Evolutionary conservation across 139 green algal species (phyloP).

Genomic region (Gonium pectorale): DNA sequence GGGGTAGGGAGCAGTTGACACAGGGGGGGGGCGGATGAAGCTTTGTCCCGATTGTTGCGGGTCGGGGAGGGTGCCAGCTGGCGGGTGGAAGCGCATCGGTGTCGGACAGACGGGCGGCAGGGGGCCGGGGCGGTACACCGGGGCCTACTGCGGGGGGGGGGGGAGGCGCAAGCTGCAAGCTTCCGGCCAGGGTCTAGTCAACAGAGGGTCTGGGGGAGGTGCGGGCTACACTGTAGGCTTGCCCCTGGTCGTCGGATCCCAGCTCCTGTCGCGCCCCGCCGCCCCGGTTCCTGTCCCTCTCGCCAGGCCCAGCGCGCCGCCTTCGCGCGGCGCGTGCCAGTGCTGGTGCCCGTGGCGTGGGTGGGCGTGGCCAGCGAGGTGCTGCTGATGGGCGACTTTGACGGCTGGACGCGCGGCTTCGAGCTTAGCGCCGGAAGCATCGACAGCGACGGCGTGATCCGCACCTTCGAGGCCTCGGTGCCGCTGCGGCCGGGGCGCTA

Average conservation of each 20-base stretch:
- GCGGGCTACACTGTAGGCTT: too few relatives aligned
- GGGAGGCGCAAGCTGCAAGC: too few relatives aligned
- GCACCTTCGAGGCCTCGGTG: slow-evolving; percentile 58
- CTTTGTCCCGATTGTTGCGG: neutral
- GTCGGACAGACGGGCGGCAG: too few relatives aligned
- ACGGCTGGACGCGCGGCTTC: slow-evolving; percentile 74
- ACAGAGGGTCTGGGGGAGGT: too few relatives aligned
- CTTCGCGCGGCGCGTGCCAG: slow-evolving; percentile 55
- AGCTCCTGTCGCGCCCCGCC: neutral
- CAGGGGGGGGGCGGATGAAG: neutral
- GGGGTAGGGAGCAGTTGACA: neutral
- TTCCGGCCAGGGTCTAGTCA: too few relatives aligned
- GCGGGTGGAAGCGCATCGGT: too few relatives aligned
- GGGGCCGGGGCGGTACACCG: too few relatives aligned
- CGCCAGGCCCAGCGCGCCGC: slow-evolving; percentile 50
- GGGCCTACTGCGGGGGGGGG: too few relatives aligned
- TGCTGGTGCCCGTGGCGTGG: slow-evolving; percentile 68
- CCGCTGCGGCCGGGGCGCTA: slow-evolving; percentile 63
- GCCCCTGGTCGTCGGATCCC: too few relatives aligned
- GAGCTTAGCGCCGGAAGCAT: slow-evolving; percentile 61
- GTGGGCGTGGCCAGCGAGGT: slow-evolving; percentile 67
- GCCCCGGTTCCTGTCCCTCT: slow-evolving; percentile 4
- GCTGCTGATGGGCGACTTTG: slow-evolving; percentile 61
- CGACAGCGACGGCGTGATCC: slow-evolving; percentile 63
- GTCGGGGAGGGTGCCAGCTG: too few relatives aligned